phyloP scores from a whole-genome alignment of 2,329 filamentous ascomycete genomes.

The Phyllosticta ampelicida region DNA sequence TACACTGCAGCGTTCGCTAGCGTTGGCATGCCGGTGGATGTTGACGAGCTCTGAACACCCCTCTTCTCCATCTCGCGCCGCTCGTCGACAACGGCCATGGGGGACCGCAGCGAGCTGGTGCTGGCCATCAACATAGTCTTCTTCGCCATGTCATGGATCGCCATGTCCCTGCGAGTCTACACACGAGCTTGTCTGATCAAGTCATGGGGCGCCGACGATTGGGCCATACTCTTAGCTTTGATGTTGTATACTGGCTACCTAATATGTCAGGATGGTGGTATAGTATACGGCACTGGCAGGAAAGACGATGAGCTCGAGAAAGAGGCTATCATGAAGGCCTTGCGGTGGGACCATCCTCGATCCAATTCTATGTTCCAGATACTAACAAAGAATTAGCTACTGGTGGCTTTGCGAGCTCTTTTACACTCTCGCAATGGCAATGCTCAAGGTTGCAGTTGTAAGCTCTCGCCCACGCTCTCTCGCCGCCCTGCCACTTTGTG shows the following conservation, averaged over 20 bases:
- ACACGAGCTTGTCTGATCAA: slow-evolving; percentile 27
- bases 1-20: background rate
- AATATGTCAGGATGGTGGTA: slow-evolving; percentile 28
- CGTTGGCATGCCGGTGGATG: background rate
- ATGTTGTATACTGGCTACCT: slow-evolving; percentile 31
- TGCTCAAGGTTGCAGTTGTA: slow-evolving; percentile 42
- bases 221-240: slow-evolving; percentile 30
- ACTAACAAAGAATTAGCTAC: slow-evolving; percentile 22
- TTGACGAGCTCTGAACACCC: background rate
- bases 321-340: slow-evolving; percentile 19
- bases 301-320: slow-evolving; percentile 25
- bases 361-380: background rate
- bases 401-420: slow-evolving; percentile 49
- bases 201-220: slow-evolving; percentile 32
- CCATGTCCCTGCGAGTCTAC: slow-evolving; percentile 27
- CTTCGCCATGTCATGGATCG: slow-evolving; percentile 28
- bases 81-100: slow-evolving; percentile 7
- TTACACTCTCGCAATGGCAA: slow-evolving; percentile 39
- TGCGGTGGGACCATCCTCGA: slow-evolving; percentile 12
- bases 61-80: background rate
- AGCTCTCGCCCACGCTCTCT: slow-evolving; percentile 10
- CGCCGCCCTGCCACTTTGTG: background rate
- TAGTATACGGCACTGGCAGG: slow-evolving; percentile 29
- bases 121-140: slow-evolving; percentile 26
- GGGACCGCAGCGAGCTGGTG: slow-evolving; percentile 17